A percentile compares a stretch with the other conserved stretches of the same genome.
Conservation (phyloP, 1,284 basidiomycete genomes). For the Trametes hirsuta region DNA sequence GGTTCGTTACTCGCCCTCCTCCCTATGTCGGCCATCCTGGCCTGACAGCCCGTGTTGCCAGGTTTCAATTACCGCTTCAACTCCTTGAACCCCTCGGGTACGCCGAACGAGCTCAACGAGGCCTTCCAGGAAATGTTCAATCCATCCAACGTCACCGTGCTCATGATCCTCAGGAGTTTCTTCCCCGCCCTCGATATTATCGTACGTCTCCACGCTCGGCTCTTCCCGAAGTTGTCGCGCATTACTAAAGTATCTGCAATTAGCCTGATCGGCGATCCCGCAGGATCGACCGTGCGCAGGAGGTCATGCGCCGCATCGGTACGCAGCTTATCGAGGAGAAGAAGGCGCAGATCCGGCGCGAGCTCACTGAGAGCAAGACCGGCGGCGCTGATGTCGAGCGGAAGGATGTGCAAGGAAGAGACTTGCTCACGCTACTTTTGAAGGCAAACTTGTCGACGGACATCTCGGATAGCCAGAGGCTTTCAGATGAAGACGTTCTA, state of each 20-base stretch:
- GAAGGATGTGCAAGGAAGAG: slow-evolving; percentile 40
- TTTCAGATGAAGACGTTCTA: slow-evolving; percentile 59
- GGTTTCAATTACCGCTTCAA: slow-evolving; percentile 58
- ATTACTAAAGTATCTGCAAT: background rate
- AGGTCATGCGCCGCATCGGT: slow-evolving; percentile 40
- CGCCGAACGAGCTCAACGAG: slow-evolving; percentile 41
- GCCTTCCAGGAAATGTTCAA: slow-evolving; percentile 39
- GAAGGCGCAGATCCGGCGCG: slow-evolving; percentile 48
- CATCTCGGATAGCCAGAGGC: slow-evolving; percentile 43
- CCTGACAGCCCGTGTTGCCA: slow-evolving; percentile 1
- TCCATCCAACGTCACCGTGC: background rate
- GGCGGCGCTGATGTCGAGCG: slow-evolving; percentile 54
- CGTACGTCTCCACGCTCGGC: background rate
- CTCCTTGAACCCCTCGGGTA: slow-evolving; percentile 30
- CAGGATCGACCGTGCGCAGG: slow-evolving; percentile 27
- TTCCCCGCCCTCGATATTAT: slow-evolving; percentile 18
- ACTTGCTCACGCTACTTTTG: slow-evolving; percentile 41
- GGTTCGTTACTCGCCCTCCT: slow-evolving; percentile 29
- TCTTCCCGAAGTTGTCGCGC: too few species aligned
- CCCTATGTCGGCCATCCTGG: background rate
- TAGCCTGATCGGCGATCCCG: slow-evolving; percentile 4
- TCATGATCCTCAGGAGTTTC: slow-evolving; percentile 5
- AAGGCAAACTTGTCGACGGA: slow-evolving; percentile 54
- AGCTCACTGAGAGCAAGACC: slow-evolving; percentile 19
- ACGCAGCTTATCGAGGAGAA: slow-evolving; percentile 43